A percentile compares a stretch with the other conserved stretches of the same genome.
Evolutionary conservation across 2,329 filamentous ascomycete genomes (phyloP).

Genomic region (Diaporthe capsici): DNA sequence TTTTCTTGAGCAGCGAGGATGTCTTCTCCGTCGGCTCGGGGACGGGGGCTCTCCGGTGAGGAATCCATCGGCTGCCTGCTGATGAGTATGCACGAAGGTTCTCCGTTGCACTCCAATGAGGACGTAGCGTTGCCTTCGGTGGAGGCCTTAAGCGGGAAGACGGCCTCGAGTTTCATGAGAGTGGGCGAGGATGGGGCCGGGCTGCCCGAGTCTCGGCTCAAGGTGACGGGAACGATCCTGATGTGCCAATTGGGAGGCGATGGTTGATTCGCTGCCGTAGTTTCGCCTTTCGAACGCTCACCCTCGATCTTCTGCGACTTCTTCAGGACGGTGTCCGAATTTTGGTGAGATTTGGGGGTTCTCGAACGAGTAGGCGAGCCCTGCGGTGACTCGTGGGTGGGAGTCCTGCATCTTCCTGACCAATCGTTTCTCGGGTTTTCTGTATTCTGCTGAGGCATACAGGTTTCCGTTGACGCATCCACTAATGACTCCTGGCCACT

Average conservation of each 20-base stretch:
- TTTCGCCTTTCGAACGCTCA: neutral
- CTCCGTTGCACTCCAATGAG: neutral
- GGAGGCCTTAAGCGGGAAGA: conserved; percentile 22
- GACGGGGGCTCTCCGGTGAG: neutral
- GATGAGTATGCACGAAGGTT: conserved; percentile 30
- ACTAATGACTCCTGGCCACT: conserved; percentile 8
- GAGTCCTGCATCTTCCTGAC: neutral
- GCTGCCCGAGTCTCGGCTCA: neutral
- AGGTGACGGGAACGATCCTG: conserved; percentile 23
- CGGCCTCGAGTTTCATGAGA: conserved; percentile 27
- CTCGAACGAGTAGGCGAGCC: neutral
- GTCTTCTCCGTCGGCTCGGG: neutral
- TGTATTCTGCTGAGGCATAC: neutral
- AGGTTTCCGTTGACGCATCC: neutral
- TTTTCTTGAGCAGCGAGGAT: neutral
- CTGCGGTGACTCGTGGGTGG: neutral
- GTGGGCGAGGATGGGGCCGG: neutral
- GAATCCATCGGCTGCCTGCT: neutral
- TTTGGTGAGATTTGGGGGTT: neutral
- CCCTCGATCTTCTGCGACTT: neutral
- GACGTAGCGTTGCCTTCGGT: neutral
- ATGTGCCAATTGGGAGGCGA: conserved; percentile 19
- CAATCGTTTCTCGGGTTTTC: neutral
- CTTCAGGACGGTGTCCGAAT: neutral
- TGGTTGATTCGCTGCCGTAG: neutral